Percentiles rank a stretch among this genome's conserved stretches.
phyloP scores from a whole-genome alignment of 768 basidiomycete genomes.

The Roridomyces roridus region DNA sequence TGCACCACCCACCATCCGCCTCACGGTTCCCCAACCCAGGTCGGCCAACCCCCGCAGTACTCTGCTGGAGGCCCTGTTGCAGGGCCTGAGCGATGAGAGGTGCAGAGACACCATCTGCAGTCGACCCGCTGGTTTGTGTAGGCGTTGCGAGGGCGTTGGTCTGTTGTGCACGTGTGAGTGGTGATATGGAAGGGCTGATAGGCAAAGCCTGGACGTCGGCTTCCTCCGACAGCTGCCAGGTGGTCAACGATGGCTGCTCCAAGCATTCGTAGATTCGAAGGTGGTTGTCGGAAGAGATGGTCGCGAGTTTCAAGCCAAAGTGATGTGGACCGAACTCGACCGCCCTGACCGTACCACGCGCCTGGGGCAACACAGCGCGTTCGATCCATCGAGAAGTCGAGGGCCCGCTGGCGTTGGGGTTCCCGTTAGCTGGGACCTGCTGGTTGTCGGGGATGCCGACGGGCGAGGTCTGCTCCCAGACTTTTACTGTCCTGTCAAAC shows the following conservation, averaged over 20 bases:
- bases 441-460: conserved; percentile 35
- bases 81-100: conserved; percentile 70
- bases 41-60: conserved; percentile 28
- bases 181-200: conserved; percentile 45
- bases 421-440: conserved; percentile 31
- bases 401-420: conserved; percentile 28
- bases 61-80: conserved; percentile 55
- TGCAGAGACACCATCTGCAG: conserved; percentile 61
- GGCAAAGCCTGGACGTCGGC: conserved; percentile 73
- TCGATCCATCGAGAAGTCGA: conserved; percentile 70
- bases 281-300: conserved; percentile 86
- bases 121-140: conserved; percentile 60
- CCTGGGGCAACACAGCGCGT: conserved; percentile 77
- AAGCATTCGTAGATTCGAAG: conserved; percentile 92
- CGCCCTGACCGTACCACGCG: conserved; percentile 82
- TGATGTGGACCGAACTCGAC: conserved; percentile 89
- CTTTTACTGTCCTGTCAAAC: conserved; percentile 91
- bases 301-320: conserved; percentile 89
- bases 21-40: conserved; percentile 68
- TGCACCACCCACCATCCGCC: conserved; percentile 90
- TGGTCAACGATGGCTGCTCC: conserved; percentile 73
- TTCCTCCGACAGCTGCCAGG: conserved; percentile 79
- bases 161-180: conserved; percentile 48
- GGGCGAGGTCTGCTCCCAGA: conserved; percentile 78
- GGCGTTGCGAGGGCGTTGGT: conserved; percentile 73